phyloP scores from a whole-genome alignment of 129 eudicot genomes.

The Arctium minus region DNA sequence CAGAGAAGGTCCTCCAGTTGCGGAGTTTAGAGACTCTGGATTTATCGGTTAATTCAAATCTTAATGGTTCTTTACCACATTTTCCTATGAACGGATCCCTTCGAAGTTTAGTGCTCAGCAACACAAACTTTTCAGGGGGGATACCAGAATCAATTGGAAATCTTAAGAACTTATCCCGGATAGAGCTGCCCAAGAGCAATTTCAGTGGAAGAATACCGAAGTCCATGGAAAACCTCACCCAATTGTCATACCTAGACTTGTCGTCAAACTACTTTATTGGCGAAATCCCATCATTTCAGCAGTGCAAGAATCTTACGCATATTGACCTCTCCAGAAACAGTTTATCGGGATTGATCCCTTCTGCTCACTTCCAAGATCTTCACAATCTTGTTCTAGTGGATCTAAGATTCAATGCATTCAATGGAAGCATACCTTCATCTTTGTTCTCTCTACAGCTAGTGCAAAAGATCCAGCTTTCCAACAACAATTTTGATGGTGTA shows the following conservation, averaged over 20 bases:
- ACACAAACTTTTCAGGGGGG: constrained; percentile 44
- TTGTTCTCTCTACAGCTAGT: constrained; percentile 43
- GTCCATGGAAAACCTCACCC: constrained; percentile 38
- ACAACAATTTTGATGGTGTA: constrained; percentile 41
- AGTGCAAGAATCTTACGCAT: constrained; percentile 26
- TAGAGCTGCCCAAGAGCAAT: constrained; percentile 19
- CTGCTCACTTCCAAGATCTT: constrained; percentile 44
- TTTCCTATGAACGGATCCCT: constrained; percentile 39
- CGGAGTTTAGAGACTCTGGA: constrained; percentile 38
- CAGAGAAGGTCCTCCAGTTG: constrained; percentile 38
- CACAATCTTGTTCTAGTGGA: constrained; percentile 27
- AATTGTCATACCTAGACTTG: constrained; percentile 41
- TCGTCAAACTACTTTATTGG: constrained; percentile 44
- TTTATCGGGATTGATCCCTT: constrained; percentile 44
- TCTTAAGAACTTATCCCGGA: constrained; percentile 22
- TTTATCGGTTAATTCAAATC: constrained; percentile 36
- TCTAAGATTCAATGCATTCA: constrained; percentile 40
- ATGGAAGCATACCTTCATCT: constrained; percentile 54
- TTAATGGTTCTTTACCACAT: constrained; percentile 45
- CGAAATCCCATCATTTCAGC: constrained; percentile 40
- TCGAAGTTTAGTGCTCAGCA: constrained; percentile 30
- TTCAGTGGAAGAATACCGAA: constrained; percentile 47
- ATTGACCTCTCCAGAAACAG: constrained; percentile 30
- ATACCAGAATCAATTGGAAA: constrained; percentile 50
- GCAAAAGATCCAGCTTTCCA: constrained; percentile 40